Evolutionary conservation across 169 alveolate genomes (phyloP).

Genomic region (Plasmodium reichenowi): DNA sequence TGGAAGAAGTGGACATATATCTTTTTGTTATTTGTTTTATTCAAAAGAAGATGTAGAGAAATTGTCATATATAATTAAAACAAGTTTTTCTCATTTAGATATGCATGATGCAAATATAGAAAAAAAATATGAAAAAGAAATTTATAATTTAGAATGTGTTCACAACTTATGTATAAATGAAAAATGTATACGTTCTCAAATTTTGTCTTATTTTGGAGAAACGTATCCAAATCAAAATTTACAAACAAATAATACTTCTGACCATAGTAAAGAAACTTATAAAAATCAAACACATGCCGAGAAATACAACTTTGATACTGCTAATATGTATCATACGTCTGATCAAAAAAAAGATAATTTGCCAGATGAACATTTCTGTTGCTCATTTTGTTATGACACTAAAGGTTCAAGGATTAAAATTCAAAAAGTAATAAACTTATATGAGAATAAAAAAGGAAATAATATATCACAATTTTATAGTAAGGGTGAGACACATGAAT

Average conservation of each 20-base stretch:
- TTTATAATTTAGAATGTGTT: conserved; percentile 59
- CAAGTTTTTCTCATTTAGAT: conserved; percentile 19
- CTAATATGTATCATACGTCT: background rate
- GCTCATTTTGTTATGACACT: conserved; percentile 54
- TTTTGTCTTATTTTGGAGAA: conserved; percentile 55
- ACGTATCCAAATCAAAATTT: background rate
- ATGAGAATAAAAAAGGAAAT: conserved; percentile 23
- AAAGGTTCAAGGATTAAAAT: conserved; percentile 49
- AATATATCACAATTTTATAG: background rate
- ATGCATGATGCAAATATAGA: conserved; percentile 18
- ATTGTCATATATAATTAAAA: conserved; percentile 38
- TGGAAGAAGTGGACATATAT: conserved; percentile 96
- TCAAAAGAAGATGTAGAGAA: conserved; percentile 81
- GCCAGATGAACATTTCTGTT: conserved; percentile 15
- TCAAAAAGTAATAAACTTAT: conserved; percentile 9
- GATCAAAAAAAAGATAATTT: background rate
- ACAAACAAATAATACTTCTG: background rate
- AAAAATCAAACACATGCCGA: too few relatives aligned
- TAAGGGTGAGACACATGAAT: too few relatives aligned
- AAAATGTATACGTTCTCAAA: conserved; percentile 59
- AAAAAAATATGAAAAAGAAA: conserved; percentile 66
- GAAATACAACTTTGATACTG: background rate
- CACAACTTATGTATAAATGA: conserved; percentile 51
- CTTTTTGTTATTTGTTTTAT: conserved; percentile 87
- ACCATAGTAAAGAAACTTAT: background rate